Evolutionary conservation across 2,329 filamentous ascomycete genomes (phyloP).

Genomic region (Chrysoporthe cubensis): DNA sequence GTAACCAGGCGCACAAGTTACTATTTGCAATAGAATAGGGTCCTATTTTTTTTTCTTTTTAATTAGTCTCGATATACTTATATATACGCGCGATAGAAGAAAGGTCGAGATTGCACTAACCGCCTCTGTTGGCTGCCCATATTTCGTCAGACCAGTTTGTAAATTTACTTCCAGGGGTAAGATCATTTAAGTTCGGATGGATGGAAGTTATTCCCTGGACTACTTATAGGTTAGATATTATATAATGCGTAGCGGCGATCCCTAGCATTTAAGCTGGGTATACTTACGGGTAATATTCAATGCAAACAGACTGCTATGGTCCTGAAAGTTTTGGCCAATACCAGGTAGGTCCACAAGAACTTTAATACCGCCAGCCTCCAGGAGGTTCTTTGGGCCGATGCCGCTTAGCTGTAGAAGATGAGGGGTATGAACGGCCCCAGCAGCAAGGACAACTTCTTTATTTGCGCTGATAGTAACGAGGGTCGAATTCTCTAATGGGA

Average conservation of each 20-base stretch:
- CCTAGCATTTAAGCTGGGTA: not conserved
- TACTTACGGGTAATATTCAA: slow-evolving; percentile 35
- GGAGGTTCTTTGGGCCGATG: slow-evolving; percentile 45
- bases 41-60: slow-evolving; percentile 20
- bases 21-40: slow-evolving; percentile 41
- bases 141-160: slow-evolving; percentile 35
- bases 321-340: slow-evolving; percentile 55
- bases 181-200: slow-evolving; percentile 37
- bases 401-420: slow-evolving; percentile 43
- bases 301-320: slow-evolving; percentile 44
- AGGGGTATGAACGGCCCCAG: slow-evolving; percentile 46
- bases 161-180: slow-evolving; percentile 33
- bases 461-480: slow-evolving; percentile 34
- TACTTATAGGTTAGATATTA: slow-evolving; percentile 2
- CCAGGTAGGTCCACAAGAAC: slow-evolving; percentile 47
- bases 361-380: slow-evolving; percentile 47
- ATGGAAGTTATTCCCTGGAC: slow-evolving; percentile 18
- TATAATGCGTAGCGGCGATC: not conserved
- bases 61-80: slow-evolving; percentile 7
- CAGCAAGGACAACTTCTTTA: slow-evolving; percentile 49
- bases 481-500: slow-evolving; percentile 32
- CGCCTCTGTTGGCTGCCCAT: slow-evolving; percentile 36
- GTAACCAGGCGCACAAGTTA: slow-evolving; percentile 42
- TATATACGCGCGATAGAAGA: not conserved
- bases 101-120: slow-evolving; percentile 24